Percentiles rank a stretch among this genome's conserved stretches.
phyloP scores from a whole-genome alignment of 495 filamentous ascomycete genomes.

The Podospora sp. region DNA sequence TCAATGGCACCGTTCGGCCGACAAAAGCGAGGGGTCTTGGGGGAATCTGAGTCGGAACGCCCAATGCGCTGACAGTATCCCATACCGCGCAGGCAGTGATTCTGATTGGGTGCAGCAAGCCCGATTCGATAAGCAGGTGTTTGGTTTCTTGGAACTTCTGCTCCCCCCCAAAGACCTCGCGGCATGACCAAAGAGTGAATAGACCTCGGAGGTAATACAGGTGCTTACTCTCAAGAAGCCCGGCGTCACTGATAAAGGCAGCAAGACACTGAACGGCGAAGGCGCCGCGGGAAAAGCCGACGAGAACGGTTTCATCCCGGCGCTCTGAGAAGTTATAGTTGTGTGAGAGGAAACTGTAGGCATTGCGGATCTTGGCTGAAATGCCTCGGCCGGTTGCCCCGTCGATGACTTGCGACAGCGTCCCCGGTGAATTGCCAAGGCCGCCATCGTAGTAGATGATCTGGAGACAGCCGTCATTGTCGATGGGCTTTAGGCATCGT shows the following conservation, averaged over 20 bases:
- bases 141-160: neutral
- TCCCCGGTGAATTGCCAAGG: neutral
- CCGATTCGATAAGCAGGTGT: neutral
- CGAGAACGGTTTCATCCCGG: neutral
- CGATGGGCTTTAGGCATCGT: neutral
- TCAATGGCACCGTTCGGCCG: neutral
- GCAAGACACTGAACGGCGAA: slow-evolving; percentile 3
- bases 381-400: neutral
- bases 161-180: neutral
- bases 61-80: neutral
- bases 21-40: neutral
- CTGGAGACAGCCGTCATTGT: no score
- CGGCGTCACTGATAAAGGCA: neutral
- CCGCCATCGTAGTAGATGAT: no score
- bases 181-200: neutral
- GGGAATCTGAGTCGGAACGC: neutral
- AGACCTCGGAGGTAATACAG: slow-evolving; percentile 5
- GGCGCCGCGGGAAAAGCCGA: neutral
- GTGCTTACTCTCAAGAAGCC: neutral
- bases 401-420: neutral
- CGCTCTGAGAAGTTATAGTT: neutral
- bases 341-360: slow-evolving; percentile 3
- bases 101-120: neutral
- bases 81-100: neutral
- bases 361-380: slow-evolving; percentile 6